Conservation (phyloP, 805 yeast genomes). For the Cyberlindnera sargentensis region DNA sequence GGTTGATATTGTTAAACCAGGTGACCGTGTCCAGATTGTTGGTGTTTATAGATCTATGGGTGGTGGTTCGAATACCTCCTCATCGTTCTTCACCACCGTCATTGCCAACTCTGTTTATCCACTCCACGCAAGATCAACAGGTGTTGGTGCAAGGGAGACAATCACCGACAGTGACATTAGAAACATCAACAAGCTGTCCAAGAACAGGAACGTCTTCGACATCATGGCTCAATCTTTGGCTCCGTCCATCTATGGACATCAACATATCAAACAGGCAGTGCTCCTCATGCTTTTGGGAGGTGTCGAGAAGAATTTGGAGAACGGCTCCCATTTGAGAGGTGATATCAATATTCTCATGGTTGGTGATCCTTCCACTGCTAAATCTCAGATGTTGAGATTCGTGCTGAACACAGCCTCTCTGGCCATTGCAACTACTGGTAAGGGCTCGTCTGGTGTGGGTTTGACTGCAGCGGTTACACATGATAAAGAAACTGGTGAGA, state of each 20-base stretch:
- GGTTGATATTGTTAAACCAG: constrained; percentile 89
- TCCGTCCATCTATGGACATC: constrained; percentile 92
- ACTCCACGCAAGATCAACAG: constrained; percentile 79
- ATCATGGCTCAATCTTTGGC: constrained; percentile 85
- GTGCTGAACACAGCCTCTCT: constrained; percentile 94
- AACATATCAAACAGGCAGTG: constrained; percentile 88
- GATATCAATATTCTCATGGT: constrained; percentile 88
- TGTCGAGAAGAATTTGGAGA: constrained; percentile 84
- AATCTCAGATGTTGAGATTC: constrained; percentile 90
- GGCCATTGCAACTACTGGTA: constrained; percentile 95
- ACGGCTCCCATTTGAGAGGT: constrained; percentile 94
- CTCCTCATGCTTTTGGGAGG: constrained; percentile 93
- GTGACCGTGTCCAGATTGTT: constrained; percentile 83
- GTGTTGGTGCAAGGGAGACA: constrained; percentile 62
- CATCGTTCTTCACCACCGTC: constrained; percentile 76
- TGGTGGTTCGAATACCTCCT: constrained; percentile 45
- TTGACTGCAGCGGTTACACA: constrained; percentile 96
- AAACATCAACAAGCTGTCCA: constrained; percentile 75
- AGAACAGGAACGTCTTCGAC: constrained; percentile 85
- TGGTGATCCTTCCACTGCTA: constrained; percentile 99
- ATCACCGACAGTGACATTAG: constrained; percentile 80
- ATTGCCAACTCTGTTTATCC: constrained; percentile 87
- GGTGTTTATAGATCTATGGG: constrained; percentile 95
- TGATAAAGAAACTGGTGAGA: constrained; percentile 81
- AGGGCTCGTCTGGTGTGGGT: constrained; percentile 99